phyloP scores from a whole-genome alignment of 2,329 filamentous ascomycete species.

The Epichloe aotearoae region DNA sequence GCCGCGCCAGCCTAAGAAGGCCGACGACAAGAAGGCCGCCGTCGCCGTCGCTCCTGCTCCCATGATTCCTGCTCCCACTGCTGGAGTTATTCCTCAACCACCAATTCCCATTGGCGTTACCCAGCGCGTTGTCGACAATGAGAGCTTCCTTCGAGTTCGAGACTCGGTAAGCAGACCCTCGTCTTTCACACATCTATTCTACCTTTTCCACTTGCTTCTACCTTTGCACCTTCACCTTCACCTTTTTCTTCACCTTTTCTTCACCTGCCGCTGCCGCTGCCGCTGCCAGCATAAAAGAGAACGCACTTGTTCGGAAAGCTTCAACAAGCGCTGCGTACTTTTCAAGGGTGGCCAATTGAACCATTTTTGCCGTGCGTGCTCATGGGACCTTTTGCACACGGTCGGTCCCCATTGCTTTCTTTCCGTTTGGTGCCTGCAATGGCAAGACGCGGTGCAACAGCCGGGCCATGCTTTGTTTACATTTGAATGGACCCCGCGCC shows the following conservation, averaged over 20 bases:
- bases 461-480: slow-evolving; percentile 11
- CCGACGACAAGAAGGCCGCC: slow-evolving; percentile 24
- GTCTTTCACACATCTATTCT: slow-evolving; percentile 6
- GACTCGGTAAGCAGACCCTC: slow-evolving; percentile 56
- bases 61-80: slow-evolving; percentile 8
- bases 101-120: slow-evolving; percentile 10
- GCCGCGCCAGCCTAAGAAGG: slow-evolving; percentile 34
- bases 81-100: slow-evolving; percentile 5
- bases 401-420: not conserved
- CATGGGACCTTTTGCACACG: not conserved
- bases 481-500: slow-evolving; percentile 7
- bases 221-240: not conserved
- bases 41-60: slow-evolving; percentile 21
- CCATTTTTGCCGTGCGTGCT: not conserved
- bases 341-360: not conserved
- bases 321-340: too few relatives aligned
- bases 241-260: too few relatives aligned
- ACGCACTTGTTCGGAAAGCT: too few relatives aligned
- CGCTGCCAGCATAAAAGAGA: too few relatives aligned
- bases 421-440: too few relatives aligned
- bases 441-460: not conserved
- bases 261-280: too few relatives aligned
- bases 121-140: slow-evolving; percentile 45
- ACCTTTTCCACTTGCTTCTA: not conserved
- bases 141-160: slow-evolving; percentile 67